Evolutionary conservation across 768 basidiomycete genomes (phyloP).

Genomic region (Leccinum fibrillosum): DNA sequence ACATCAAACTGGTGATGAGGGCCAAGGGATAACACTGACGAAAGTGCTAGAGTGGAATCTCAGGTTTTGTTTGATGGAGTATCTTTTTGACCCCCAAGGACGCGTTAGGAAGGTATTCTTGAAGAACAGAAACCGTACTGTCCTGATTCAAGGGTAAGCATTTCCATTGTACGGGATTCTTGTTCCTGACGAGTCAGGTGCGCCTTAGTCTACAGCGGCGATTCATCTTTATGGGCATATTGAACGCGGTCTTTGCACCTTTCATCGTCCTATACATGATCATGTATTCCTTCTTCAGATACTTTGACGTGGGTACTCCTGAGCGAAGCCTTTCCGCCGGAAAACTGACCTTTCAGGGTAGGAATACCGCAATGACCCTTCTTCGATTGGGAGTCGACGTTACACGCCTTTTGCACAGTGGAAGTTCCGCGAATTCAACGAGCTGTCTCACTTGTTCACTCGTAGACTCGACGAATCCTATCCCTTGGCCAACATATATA

Average conservation of each 20-base stretch:
- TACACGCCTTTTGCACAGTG: conserved; percentile 96
- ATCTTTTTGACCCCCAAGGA: conserved; percentile 88
- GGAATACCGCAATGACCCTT: conserved; percentile 99
- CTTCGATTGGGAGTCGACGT: conserved; percentile 85
- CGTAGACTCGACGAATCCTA: conserved; percentile 86
- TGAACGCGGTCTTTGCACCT: conserved; percentile 94
- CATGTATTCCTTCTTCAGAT: conserved; percentile 99
- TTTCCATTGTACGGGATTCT: background rate
- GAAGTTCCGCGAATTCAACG: conserved; percentile 99
- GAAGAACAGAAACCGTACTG: conserved; percentile 74
- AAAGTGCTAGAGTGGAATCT: conserved; percentile 97
- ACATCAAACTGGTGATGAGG: conserved; percentile 42
- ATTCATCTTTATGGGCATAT: conserved; percentile 94
- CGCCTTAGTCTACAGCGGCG: conserved; percentile 66
- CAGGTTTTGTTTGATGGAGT: conserved; percentile 92
- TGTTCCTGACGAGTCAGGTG: conserved; percentile 2
- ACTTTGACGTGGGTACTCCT: conserved; percentile 78
- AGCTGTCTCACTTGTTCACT: conserved; percentile 89
- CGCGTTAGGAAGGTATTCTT: conserved; percentile 89
- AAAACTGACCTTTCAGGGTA: conserved; percentile 29
- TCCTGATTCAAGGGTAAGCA: conserved; percentile 80
- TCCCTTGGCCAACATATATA: conserved; percentile 89
- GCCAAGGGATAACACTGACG: conserved; percentile 79
- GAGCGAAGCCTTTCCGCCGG: background rate
- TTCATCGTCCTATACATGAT: conserved; percentile 96